Conservation (phyloP, 177 flowering plant species). For the Vitis hybrid region DNA sequence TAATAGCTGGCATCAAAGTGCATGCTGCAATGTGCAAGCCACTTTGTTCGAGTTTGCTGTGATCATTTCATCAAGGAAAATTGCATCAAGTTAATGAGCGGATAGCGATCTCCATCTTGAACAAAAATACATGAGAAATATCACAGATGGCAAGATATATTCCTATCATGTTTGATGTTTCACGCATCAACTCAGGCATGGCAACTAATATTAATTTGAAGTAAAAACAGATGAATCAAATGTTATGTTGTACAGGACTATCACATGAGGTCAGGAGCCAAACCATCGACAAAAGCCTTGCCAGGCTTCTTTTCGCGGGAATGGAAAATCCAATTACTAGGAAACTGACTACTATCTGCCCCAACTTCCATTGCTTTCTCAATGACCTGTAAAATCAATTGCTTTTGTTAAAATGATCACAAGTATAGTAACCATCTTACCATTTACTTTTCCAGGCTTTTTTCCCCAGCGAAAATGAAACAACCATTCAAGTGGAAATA, state of each 20-base stretch:
- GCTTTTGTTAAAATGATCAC: slow-evolving; percentile 28
- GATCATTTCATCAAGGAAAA: not conserved
- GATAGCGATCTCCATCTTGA: not conserved
- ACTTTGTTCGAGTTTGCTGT: not conserved
- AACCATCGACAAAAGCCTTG: slow-evolving; percentile 95
- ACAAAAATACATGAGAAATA: not conserved
- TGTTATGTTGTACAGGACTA: slow-evolving; percentile 1
- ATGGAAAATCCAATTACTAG: slow-evolving; percentile 89
- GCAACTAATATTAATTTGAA: not conserved
- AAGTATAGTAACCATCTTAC: slow-evolving; percentile 48
- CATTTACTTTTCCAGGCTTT: slow-evolving; percentile 85
- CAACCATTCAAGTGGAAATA: slow-evolving; percentile 88
- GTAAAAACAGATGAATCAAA: not conserved
- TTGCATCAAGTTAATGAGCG: not conserved
- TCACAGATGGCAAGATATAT: not conserved
- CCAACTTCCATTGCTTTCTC: slow-evolving; percentile 89
- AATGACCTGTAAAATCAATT: slow-evolving; percentile 78
- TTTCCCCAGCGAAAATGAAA: slow-evolving; percentile 98
- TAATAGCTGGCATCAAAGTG: too few species aligned
- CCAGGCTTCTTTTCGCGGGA: slow-evolving; percentile 91
- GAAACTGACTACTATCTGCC: slow-evolving; percentile 91
- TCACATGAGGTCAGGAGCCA: slow-evolving; percentile 47
- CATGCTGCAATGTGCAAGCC: too few species aligned
- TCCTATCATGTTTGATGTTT: not conserved
- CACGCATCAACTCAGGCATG: not conserved